These are phyloP conservation scores for Colletotrichum scovillei DNA, from an alignment of 2,329 filamentous ascomycete species.

Conservation along the genomic window DNA sequence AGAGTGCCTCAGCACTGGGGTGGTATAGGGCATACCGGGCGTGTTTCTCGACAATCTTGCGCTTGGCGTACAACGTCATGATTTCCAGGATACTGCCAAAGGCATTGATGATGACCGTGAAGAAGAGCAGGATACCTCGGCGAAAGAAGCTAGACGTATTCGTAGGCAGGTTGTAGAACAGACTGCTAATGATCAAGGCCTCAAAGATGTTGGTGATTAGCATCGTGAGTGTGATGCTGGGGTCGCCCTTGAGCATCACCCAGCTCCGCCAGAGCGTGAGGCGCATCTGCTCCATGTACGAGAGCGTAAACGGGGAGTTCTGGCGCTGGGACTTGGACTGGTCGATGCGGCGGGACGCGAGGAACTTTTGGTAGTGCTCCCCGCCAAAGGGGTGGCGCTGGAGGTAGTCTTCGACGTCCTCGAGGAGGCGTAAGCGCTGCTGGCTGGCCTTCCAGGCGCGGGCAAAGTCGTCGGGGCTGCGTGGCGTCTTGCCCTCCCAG, in stretches of 20 bases:
- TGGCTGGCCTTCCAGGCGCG: constrained; percentile 41
- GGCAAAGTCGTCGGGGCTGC: constrained; percentile 46
- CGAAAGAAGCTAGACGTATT: constrained; percentile 58
- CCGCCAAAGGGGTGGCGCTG: constrained; percentile 20
- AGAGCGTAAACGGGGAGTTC: constrained; percentile 61
- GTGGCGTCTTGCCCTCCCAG: constrained; percentile 42
- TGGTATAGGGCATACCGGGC: constrained; percentile 53
- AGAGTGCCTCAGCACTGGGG: constrained; percentile 46
- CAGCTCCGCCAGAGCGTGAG: constrained; percentile 55
- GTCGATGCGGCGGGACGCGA: constrained; percentile 16
- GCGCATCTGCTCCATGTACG: constrained; percentile 56
- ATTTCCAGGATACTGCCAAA: constrained; percentile 53
- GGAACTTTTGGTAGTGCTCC: constrained; percentile 26
- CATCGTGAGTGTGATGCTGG: constrained; percentile 49
- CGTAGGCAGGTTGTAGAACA: constrained; percentile 59
- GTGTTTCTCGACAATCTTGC: constrained; percentile 52
- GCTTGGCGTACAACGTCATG: constrained; percentile 50
- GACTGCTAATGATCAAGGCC: constrained; percentile 62
- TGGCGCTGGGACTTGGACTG: constrained; percentile 50
- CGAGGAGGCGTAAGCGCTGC: constrained; percentile 42
- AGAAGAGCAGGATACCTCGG: constrained; percentile 61
- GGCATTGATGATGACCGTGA: constrained; percentile 65
- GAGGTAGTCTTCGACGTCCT: constrained; percentile 44
- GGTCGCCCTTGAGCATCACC: constrained; percentile 53
- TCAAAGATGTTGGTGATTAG: constrained; percentile 58